Percentiles rank a stretch among this genome's conserved stretches.
These are phyloP conservation scores for Gelatoporia subvermispora DNA, from an alignment of 768 basidiomycete species.

Conservation along the genomic window DNA sequence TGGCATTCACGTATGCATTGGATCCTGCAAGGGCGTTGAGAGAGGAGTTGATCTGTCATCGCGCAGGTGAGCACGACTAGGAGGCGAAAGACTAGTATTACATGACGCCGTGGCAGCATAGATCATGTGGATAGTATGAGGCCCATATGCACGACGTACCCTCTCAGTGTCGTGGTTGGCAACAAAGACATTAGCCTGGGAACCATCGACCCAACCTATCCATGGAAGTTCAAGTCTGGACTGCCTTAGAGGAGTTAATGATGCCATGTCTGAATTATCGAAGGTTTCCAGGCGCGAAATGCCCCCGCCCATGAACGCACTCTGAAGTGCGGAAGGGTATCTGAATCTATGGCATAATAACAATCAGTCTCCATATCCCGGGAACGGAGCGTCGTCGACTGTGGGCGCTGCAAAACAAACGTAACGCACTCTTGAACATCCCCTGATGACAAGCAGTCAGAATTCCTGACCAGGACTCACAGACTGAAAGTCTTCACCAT, in stretches of 20 bases:
- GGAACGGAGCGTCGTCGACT: too few relatives aligned
- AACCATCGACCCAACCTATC: constrained; percentile 55
- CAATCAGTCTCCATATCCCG: too few relatives aligned
- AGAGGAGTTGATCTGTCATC: constrained; percentile 42
- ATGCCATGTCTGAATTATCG: constrained; percentile 49
- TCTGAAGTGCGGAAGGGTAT: constrained; percentile 47
- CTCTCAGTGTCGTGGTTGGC: constrained; percentile 70
- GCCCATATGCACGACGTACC: too few relatives aligned
- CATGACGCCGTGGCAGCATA: too few relatives aligned
- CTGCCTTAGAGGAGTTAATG: too few relatives aligned
- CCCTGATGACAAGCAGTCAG: constrained; percentile 24
- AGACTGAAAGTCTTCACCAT: constrained; percentile 30
- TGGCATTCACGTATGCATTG: constrained; percentile 59
- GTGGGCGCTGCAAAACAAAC: background rate
- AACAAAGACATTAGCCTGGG: constrained; percentile 58
- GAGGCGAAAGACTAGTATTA: too few relatives aligned
- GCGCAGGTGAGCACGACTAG: too few relatives aligned
- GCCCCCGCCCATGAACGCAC: constrained; percentile 46
- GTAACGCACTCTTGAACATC: constrained; percentile 59
- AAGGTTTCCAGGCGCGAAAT: constrained; percentile 50
- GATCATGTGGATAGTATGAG: too few relatives aligned
- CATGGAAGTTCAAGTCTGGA: too few relatives aligned
- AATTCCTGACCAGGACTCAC: background rate
- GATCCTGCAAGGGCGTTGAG: constrained; percentile 56
- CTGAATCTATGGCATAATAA: constrained; percentile 38